A percentile compares a stretch with the other conserved stretches of the same genome.
phyloP scores from a whole-genome alignment of 2,329 filamentous ascomycete genomes.

The Pseudogymnoascus sp. region DNA sequence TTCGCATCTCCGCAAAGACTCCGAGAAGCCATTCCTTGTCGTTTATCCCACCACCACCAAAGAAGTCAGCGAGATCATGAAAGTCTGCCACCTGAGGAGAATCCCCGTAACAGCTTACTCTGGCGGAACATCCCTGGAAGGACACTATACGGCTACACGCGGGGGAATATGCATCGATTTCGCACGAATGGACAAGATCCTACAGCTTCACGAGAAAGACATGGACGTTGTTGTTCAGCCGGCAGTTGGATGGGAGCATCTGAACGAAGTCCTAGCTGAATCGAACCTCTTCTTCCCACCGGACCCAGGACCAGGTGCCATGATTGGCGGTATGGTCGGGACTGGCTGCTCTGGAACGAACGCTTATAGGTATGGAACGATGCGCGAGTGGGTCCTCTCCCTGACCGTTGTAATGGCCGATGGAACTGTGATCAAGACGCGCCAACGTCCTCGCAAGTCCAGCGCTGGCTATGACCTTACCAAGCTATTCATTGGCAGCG shows the following conservation, averaged over 20 bases:
- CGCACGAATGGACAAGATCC: constrained; percentile 71
- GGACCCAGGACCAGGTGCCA: constrained; percentile 81
- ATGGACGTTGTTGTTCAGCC: constrained; percentile 70
- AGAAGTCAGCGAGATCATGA: constrained; percentile 80
- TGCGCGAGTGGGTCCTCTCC: constrained; percentile 87
- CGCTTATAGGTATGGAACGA: constrained; percentile 85
- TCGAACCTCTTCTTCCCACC: constrained; percentile 84
- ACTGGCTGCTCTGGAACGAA: constrained; percentile 73
- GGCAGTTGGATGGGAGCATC: constrained; percentile 75
- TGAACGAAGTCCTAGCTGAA: constrained; percentile 68
- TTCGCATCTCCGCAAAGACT: constrained; percentile 41
- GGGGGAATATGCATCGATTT: constrained; percentile 85
- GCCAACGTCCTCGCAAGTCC: constrained; percentile 79
- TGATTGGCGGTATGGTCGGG: constrained; percentile 84
- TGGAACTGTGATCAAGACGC: constrained; percentile 81
- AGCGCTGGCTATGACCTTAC: constrained; percentile 90
- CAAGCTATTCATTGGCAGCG: constrained; percentile 79
- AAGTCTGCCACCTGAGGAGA: constrained; percentile 68
- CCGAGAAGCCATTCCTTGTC: constrained; percentile 56
- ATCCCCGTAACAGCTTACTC: constrained; percentile 85
- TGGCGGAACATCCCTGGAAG: constrained; percentile 82
- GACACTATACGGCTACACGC: constrained; percentile 74
- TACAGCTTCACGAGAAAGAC: constrained; percentile 68
- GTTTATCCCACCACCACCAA: constrained; percentile 71
- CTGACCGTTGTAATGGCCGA: constrained; percentile 85